Base-by-base conservation (phyloP, 2,329 filamentous ascomycete species). In the Nemania sp. region DNA sequence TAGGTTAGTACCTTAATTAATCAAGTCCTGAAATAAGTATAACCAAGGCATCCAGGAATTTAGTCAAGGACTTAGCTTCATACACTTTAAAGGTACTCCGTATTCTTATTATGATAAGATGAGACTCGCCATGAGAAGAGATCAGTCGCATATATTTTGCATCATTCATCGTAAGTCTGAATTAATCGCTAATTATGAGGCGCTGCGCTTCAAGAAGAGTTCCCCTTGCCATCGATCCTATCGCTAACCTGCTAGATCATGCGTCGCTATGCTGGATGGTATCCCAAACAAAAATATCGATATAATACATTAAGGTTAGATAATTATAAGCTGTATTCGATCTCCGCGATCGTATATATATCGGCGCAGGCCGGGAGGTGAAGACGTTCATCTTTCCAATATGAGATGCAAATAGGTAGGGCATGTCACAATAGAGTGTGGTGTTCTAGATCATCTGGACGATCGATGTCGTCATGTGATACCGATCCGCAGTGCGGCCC, bases 251-350 rank as follows among this genome's bases (percentile, higher is more conserved):
- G 37, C 39, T 51, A 39, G 50, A 48, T 51, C 51, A 54, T 49
- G 46, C 54, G 51, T 50, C 54, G 54, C 54, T 57, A 57, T 57
- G 54, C 54, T 57, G 54, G 28, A 39, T 34, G n/a, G 20, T 36
- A 49, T 46, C 28, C 11, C 41, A 39, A 33, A 45, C 37, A 11
- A 39, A 5, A 19, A 22, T 30, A 30, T 43, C 33, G 3, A 20
- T 39, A 51, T 45, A 42, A 5, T 12, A 44, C 42, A 34, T 54
- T 50, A 34, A 49, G 49, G 26, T 53, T 56, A 12, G 42, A 56
- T 8, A 37, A 56, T 56, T 45, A 54, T 9, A 42, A 43, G 15
- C 31, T 36, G 30, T 31, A 28, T 23, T 45, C 23, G 20, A 19
- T 41, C 17, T 42, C 22, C 43, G 23, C 30, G 17, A 17, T 46